Percentiles rank a stretch among this genome's conserved stretches.
Conservation (phyloP, 768 basidiomycete species). For the Trametopsis cervina region DNA sequence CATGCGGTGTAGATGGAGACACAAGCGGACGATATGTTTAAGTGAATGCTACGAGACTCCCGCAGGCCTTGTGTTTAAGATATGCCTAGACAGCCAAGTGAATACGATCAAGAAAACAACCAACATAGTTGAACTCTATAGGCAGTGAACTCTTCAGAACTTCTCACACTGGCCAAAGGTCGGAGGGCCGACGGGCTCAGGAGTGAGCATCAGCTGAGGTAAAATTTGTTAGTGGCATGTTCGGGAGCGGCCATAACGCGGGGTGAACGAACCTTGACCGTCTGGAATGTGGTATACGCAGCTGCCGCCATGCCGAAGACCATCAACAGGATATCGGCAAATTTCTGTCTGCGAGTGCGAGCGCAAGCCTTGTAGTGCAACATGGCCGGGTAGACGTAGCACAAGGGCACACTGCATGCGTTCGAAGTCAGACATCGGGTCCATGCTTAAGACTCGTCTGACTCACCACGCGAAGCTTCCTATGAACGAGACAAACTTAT, state of each 20-base stretch:
- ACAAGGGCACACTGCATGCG: constrained; percentile 67
- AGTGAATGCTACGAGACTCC: too few species aligned
- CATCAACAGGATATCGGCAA: constrained; percentile 65
- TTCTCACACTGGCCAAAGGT: constrained; percentile 17
- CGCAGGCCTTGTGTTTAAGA: too few species aligned
- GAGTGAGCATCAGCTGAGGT: constrained; percentile 54
- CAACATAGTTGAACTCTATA: too few species aligned
- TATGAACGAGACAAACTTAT: constrained; percentile 92
- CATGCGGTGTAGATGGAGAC: too few species aligned
- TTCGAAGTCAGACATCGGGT: constrained; percentile 6
- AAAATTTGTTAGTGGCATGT: constrained; percentile 11
- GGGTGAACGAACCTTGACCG: constrained; percentile 46
- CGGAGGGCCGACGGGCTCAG: constrained; percentile 33
- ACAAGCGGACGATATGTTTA: too few species aligned
- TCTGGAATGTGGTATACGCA: constrained; percentile 76
- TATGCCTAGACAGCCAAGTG: too few species aligned
- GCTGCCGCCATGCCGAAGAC: constrained; percentile 69
- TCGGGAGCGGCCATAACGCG: not conserved
- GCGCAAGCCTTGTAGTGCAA: constrained; percentile 87
- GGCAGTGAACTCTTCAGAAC: too few species aligned
- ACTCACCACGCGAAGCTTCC: constrained; percentile 91
- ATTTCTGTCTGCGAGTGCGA: constrained; percentile 56
- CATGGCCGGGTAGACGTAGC: constrained; percentile 92
- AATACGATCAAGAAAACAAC: too few species aligned
- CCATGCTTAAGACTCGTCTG: too few species aligned